Evolutionary conservation across 164 flowering plant species (phyloP), one percentile per base, ranked within the genome.

Genomic region (Amborella trichopoda): DNA sequence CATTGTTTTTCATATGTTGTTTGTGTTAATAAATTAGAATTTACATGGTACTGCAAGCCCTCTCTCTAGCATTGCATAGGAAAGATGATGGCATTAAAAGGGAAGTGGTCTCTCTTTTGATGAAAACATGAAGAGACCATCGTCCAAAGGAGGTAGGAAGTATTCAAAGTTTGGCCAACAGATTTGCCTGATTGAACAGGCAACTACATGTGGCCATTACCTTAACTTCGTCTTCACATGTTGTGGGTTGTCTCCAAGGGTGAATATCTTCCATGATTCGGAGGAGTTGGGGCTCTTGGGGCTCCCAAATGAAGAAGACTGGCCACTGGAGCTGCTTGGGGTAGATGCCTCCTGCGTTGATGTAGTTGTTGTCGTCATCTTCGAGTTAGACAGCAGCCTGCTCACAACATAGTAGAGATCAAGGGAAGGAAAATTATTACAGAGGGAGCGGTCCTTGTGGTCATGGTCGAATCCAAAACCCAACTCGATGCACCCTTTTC

Each of bases 161-260:
- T n/a, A n/a, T n/a, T n/a, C n/a, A n/a, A n/a, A n/a, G n/a, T n/a
- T n/a, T n/a, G n/a, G n/a, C 67, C 57, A 64, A 25, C 46, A 60
- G 24, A 74, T 71, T 46, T 83, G 89, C 74, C 66, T 77, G 28
- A 81, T 68, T n/a, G 88, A 75, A 55, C 95, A 85, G 33, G 91
- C 95, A 23, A 85, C 95, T 0, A 75, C 81, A 57, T 81, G 90
- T 0, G 94, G 89, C 94, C 94, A 84, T 33, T 81, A 87, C 71
- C 90, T 72, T 54, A 85, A 52, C 59, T 67, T 85, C 13, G 81
- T 75, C 71, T 85, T 85, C 66, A 85, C 95, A 28, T 77, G 80
- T 44, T 75, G 65, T 8, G 95, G 95, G 64, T 75, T 56, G 28
- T 85, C 95, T 10, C 95, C 94, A 48, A 86, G 88, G 52, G 60